Evolutionary conservation across 805 yeast species (phyloP), one percentile per base, ranked within the genome.

Genomic region (Candida orba): DNA sequence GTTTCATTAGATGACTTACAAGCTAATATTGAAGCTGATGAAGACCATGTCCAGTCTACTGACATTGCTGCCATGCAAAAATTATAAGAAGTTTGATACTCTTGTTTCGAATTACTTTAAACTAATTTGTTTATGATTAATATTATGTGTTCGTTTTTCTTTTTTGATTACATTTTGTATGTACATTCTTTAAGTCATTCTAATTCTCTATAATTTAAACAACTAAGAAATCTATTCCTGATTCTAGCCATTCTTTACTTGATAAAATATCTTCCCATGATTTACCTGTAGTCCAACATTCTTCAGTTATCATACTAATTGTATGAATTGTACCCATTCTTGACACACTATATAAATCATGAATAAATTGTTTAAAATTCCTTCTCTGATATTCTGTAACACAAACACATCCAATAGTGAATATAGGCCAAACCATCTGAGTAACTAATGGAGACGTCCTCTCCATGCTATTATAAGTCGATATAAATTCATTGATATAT

Each of bases 41-140:
- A 93, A 79, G 99, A 93, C 77, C 95, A 89, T 77, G 97, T 93
- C 65, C 99, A 93, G 81, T 91, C 98, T 62, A 85, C 96, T 56
- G 99, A 93, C 72, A 71, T 93, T 70, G 96, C 95, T 72, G 99
- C 99, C 72, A 91, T 91, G 98, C 84, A 76, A 73, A 91, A 91
- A 78, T 79, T 91, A 75, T 91, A 88, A 81, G 75, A 41, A 36
- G 35, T 36, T 42, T 25, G 34, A 32, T 33, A 31, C 41, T 43
- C 43, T 24, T 23, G 18, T 27, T 27, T 27, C 29, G 29, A 27
- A 27, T 27, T 33, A 30, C 32, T 30, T 30, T 30, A 30, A 30
- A 30, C 32, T 30, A 27, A 18, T 40, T 32, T 43, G 43, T 41
- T 43, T 39, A 43, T 40, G 43, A 43, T 33, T 43, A 40, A 43